Evolutionary conservation across 805 yeast genomes (phyloP).

Genomic region (Dipodascus albidus): DNA sequence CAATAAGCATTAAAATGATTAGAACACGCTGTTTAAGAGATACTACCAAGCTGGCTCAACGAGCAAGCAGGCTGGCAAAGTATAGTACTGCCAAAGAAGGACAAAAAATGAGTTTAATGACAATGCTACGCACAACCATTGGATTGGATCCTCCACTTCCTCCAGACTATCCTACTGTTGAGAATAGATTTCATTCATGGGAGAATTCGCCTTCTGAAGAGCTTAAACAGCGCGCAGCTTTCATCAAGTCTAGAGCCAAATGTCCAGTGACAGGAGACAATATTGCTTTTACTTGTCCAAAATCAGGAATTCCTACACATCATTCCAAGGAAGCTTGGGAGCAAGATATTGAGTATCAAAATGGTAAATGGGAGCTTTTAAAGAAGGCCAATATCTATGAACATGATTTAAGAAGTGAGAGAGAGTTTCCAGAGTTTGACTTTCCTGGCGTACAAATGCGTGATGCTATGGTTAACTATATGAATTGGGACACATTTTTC

Average conservation of each 20-base stretch:
- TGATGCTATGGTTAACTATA: slow-evolving; percentile 63
- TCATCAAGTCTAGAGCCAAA: slow-evolving; percentile 72
- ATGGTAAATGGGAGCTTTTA: slow-evolving; percentile 57
- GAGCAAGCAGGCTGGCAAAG: not conserved
- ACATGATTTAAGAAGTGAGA: slow-evolving; percentile 88
- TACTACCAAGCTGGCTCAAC: not conserved
- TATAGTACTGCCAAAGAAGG: not conserved
- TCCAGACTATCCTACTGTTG: slow-evolving; percentile 56
- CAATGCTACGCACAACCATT: slow-evolving; percentile 25
- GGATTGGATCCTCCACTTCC: slow-evolving; percentile 56
- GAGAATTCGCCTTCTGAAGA: slow-evolving; percentile 86
- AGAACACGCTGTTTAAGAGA: not conserved
- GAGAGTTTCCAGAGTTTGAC: slow-evolving; percentile 91
- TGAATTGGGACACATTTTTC: slow-evolving; percentile 86
- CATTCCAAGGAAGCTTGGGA: slow-evolving; percentile 86
- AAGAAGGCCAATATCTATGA: slow-evolving; percentile 86
- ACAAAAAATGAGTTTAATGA: slow-evolving; percentile 6
- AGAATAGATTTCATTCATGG: slow-evolving; percentile 76
- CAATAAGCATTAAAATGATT: not conserved
- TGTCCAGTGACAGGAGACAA: slow-evolving; percentile 84
- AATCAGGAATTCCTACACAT: slow-evolving; percentile 94
- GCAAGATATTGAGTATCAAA: slow-evolving; percentile 61
- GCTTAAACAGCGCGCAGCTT: slow-evolving; percentile 81
- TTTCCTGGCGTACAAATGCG: slow-evolving; percentile 72
- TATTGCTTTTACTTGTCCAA: slow-evolving; percentile 80